Evolutionary conservation across 192 early-diverging fungal species (phyloP), one percentile per base, ranked within the genome.

Genomic region (Coemansia sp.): DNA sequence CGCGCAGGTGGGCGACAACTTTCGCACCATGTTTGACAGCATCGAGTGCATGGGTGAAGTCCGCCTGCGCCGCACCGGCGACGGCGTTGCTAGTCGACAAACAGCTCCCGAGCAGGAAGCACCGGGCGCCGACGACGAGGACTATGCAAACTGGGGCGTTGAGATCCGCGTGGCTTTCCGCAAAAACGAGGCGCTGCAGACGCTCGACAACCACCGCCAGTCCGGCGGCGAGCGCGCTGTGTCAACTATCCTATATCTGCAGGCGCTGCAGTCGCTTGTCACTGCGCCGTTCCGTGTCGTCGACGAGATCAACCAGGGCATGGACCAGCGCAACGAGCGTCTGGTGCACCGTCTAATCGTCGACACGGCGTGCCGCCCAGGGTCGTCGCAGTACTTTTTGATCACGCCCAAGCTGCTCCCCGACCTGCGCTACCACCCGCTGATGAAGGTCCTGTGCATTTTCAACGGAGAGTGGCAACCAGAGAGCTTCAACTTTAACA

Each of bases 261-360:
- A 95, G 84, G 79, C 97, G 13, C 80, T 99, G 45, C 97, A 99
- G 81, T 60, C 72, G 10, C 68, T 97, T 28, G 64, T 54, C 3
- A 87, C 93, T 5, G 81, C 91, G 8, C 95, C 97, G 14, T 99
- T 99, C 85, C 86, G 97, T 43, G 91, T 97, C 0, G 97, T 99
- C 10, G 97, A 99, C 78, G 97, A 99, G 71, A 99, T 99, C 52
- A 99, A 99, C 64, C 97, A 99, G 64, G 97, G 97, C 41, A 97
- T 99, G 97, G 97, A 99, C 69, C 88, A 91, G 25, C 80, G 87
- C 27, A 99, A 97, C 65, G 97, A 99, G 64, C 81, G 97, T 18
- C 73, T 95, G 71, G 86, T 97, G n/a, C 97, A 99, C 75, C 58
- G 79, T 14, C 89, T 92, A 53, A 82, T 99, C 35, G 93, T 99